Evolutionary conservation across 345 rosid genomes (phyloP).

Genomic region (Acer saccharum): DNA sequence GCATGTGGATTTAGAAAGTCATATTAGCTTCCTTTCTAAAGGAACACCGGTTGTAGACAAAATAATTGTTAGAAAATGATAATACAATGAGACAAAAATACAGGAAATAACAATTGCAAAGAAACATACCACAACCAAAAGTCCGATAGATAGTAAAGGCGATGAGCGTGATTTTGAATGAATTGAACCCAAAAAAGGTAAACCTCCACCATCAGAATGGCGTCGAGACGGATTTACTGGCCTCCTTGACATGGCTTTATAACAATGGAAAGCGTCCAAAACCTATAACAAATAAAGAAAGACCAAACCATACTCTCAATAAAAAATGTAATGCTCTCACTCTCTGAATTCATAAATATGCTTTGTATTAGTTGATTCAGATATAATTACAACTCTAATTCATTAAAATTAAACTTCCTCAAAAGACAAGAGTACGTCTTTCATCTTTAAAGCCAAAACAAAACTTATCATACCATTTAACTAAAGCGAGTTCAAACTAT

Average conservation of each 20-base stretch:
- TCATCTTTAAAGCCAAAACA: background rate
- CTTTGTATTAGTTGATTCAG: background rate
- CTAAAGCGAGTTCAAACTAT: background rate
- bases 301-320: too few species aligned
- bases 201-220: slow-evolving; percentile 48
- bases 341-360: background rate
- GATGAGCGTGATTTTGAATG: slow-evolving; percentile 60
- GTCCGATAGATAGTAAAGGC: slow-evolving; percentile 49
- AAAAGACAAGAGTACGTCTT: background rate
- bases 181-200: slow-evolving; percentile 45
- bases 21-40: background rate
- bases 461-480: background rate
- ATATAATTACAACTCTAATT: background rate
- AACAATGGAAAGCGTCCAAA: slow-evolving; percentile 17
- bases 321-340: background rate
- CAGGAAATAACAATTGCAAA: slow-evolving; percentile 6
- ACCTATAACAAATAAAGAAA: background rate
- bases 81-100: background rate
- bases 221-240: slow-evolving; percentile 63
- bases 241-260: slow-evolving; percentile 58
- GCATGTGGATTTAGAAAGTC: background rate
- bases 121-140: slow-evolving; percentile 49
- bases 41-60: background rate
- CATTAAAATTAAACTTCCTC: background rate
- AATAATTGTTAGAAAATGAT: background rate